Percentiles rank a stretch among this genome's conserved stretches.
Conservation (phyloP, 164 flowering plant species). For the Kingdonia uniflora region DNA sequence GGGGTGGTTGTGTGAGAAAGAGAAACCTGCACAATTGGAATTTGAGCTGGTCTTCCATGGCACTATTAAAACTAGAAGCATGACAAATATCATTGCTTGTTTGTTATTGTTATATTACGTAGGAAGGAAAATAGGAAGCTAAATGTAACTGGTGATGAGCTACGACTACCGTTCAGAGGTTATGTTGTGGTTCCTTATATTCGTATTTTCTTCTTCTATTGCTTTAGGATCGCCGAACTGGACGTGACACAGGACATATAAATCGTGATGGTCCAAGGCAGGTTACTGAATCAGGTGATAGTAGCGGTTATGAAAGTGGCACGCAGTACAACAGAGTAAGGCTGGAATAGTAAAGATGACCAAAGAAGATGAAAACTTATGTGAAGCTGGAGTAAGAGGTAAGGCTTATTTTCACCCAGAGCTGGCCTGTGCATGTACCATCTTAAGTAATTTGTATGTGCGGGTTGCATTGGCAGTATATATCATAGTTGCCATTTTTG, state of each 20-base stretch:
- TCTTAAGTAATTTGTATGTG: not conserved
- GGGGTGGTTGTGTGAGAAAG: no score
- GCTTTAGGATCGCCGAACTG: slow-evolving; percentile 43
- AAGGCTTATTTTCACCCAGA: not conserved
- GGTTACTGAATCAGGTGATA: slow-evolving; percentile 55
- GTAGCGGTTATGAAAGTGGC: slow-evolving; percentile 70
- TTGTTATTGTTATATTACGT: no score
- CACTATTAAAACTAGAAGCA: no score
- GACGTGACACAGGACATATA: slow-evolving; percentile 33
- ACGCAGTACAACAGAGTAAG: slow-evolving; percentile 28
- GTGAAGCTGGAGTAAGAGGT: slow-evolving; percentile 4
- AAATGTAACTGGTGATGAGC: not conserved
- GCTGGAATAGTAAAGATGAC: slow-evolving; percentile 35
- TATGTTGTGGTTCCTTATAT: not conserved
- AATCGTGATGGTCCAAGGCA: slow-evolving; percentile 27
- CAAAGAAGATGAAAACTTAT: slow-evolving; percentile 12
- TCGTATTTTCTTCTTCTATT: not conserved
- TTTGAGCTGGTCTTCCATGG: no score
- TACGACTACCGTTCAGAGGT: no score
- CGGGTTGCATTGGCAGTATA: not conserved
- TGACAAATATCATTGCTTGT: no score
- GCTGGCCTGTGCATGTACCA: not conserved
- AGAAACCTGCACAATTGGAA: not conserved
- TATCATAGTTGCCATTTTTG: slow-evolving; percentile 1
- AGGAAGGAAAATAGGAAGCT: no score